Conservation (phyloP, 805 yeast genomes). For the Monosporozyma siamensis region DNA sequence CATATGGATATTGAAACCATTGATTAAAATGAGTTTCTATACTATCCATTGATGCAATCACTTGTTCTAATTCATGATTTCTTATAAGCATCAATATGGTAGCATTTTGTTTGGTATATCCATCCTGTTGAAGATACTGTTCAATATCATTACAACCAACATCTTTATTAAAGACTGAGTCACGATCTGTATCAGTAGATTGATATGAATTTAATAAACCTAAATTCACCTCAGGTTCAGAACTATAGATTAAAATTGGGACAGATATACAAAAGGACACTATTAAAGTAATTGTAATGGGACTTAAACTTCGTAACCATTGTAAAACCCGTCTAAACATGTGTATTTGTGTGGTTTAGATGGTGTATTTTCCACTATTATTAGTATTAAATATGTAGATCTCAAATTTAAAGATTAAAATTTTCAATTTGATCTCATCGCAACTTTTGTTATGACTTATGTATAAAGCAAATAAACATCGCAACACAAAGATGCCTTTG, state of each 20-base stretch:
- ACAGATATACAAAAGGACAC: slow-evolving; percentile 6
- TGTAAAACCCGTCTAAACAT: neutral
- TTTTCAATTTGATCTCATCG: too few species aligned
- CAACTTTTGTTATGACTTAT: too few species aligned
- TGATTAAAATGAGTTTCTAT: slow-evolving; percentile 86
- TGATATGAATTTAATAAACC: slow-evolving; percentile 11
- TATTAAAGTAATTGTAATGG: slow-evolving; percentile 1
- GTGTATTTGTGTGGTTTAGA: neutral
- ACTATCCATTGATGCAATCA: slow-evolving; percentile 58
- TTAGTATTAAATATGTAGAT: too few species aligned
- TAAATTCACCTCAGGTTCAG: neutral
- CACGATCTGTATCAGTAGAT: slow-evolving; percentile 21
- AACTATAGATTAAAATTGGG: slow-evolving; percentile 4
- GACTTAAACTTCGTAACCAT: slow-evolving; percentile 2
- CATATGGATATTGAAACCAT: slow-evolving; percentile 91
- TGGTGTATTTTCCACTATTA: too few species aligned
- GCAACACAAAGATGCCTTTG: slow-evolving; percentile 14
- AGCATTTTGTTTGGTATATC: slow-evolving; percentile 56
- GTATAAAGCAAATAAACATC: neutral
- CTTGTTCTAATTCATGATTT: slow-evolving; percentile 73
- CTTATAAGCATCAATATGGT: slow-evolving; percentile 78
- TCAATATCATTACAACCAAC: slow-evolving; percentile 47
- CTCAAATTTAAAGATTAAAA: too few species aligned
- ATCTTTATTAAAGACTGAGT: slow-evolving; percentile 37
- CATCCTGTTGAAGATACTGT: slow-evolving; percentile 21